Percentiles rank a stretch among this genome's conserved stretches.
Evolutionary conservation across 1,284 basidiomycete genomes (phyloP).

Genomic region (Meripilus lineatus): DNA sequence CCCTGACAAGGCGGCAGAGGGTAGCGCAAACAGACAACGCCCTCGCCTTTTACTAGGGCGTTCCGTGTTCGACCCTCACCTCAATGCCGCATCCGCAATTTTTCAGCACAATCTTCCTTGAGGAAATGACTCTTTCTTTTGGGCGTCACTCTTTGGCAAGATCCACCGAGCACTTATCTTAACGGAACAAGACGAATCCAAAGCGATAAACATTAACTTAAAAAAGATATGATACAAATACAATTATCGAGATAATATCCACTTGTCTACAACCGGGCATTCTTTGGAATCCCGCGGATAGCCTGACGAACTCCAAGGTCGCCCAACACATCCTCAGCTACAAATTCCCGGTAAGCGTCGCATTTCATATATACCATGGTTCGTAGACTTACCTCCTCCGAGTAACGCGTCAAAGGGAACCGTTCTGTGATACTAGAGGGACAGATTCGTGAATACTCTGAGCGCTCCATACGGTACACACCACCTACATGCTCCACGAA

Average conservation of each 20-base stretch:
- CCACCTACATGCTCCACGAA: slow-evolving; percentile 54
- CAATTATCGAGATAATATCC: no score
- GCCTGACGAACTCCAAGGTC: slow-evolving; percentile 71
- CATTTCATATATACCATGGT: neutral
- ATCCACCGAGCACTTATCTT: no score
- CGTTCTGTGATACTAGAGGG: slow-evolving; percentile 54
- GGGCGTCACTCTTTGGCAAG: no score
- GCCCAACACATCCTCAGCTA: slow-evolving; percentile 63
- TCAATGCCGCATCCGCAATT: slow-evolving; percentile 41
- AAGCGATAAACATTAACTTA: no score
- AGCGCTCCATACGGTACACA: neutral
- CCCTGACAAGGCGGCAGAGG: slow-evolving; percentile 33
- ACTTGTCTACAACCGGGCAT: slow-evolving; percentile 44
- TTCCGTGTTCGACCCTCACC: slow-evolving; percentile 45
- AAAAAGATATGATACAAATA: no score
- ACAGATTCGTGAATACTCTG: no score
- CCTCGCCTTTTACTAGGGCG: slow-evolving; percentile 65
- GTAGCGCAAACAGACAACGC: slow-evolving; percentile 46
- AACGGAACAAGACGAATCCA: no score
- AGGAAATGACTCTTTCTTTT: neutral
- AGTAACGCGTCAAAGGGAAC: slow-evolving; percentile 64
- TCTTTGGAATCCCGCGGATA: slow-evolving; percentile 58
- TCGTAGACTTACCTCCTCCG: slow-evolving; percentile 47
- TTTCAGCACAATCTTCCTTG: slow-evolving; percentile 32
- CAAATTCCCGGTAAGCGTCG: no score